phyloP scores from a whole-genome alignment of 2,329 filamentous ascomycete genomes.

The Diaporthe aspalathi region DNA sequence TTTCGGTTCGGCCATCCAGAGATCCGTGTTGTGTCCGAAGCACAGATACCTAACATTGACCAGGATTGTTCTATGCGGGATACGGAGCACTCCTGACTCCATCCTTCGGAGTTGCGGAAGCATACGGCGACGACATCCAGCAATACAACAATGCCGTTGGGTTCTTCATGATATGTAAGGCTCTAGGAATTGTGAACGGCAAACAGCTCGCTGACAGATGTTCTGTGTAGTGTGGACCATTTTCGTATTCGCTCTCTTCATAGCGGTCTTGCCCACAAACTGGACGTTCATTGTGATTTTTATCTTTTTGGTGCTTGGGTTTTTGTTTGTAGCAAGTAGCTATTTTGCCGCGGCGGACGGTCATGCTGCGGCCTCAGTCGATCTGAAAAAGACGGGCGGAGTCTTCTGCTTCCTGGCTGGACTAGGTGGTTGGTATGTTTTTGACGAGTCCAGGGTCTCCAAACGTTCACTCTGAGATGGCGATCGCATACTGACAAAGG shows the following conservation, averaged over 20 bases:
- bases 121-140: constrained; percentile 43
- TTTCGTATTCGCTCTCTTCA: constrained; percentile 40
- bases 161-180: constrained; percentile 44
- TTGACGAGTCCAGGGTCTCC: accelerated
- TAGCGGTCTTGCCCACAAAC: constrained; percentile 44
- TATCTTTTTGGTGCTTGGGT: constrained; percentile 41
- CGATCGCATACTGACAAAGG: neutral
- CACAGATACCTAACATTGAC: neutral
- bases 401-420: constrained; percentile 45
- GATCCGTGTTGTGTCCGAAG: neutral
- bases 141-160: constrained; percentile 46
- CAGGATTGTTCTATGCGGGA: constrained; percentile 44
- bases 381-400: constrained; percentile 43
- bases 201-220: neutral
- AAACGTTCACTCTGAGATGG: no score
- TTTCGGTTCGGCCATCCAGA: constrained; percentile 55
- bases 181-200: no score
- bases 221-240: constrained; percentile 43
- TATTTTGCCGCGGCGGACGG: constrained; percentile 46
- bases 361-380: constrained; percentile 31
- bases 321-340: constrained; percentile 42
- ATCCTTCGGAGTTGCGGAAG: constrained; percentile 42
- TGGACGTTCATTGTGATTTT: constrained; percentile 45
- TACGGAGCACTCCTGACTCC: constrained; percentile 44
- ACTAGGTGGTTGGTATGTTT: constrained; percentile 44